Evolutionary conservation across 2,329 filamentous ascomycete genomes (phyloP).

Genomic region (Plenodomus biglobosus): DNA sequence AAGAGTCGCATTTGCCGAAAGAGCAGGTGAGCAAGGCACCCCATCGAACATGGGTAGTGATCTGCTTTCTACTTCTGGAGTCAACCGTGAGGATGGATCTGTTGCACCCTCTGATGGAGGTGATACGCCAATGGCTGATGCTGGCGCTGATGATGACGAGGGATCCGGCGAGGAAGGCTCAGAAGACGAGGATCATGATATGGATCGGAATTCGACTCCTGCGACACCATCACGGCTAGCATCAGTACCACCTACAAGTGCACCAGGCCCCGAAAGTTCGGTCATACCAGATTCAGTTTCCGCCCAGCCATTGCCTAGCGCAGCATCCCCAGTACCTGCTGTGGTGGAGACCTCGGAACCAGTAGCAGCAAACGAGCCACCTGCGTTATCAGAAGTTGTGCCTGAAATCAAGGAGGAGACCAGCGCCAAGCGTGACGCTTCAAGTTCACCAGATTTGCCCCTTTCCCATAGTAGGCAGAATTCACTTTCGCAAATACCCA

Average conservation of each 20-base stretch:
- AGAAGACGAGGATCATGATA: conserved; percentile 51
- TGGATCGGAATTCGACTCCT: conserved; percentile 52
- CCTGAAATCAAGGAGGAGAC: conserved; percentile 7
- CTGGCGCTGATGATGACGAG: conserved; percentile 48
- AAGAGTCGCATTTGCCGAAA: conserved; percentile 62
- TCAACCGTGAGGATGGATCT: conserved; percentile 46
- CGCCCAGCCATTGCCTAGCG: background rate
- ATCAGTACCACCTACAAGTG: conserved; percentile 9
- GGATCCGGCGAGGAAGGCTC: conserved; percentile 52
- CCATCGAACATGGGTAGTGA: conserved; percentile 28
- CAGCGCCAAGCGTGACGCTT: conserved; percentile 30
- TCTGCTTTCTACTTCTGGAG: conserved; percentile 26
- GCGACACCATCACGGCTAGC: conserved; percentile 32
- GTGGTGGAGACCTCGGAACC: conserved; percentile 10
- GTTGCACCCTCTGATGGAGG: conserved; percentile 40
- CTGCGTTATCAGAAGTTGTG: conserved; percentile 3
- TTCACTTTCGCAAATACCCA: conserved; percentile 35
- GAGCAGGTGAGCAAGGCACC: conserved; percentile 43
- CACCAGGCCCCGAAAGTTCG: conserved; percentile 15
- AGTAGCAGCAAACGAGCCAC: conserved; percentile 6
- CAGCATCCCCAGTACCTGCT: conserved; percentile 6
- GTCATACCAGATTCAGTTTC: conserved; percentile 4
- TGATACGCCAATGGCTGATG: conserved; percentile 49
- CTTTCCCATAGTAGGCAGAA: conserved; percentile 45
- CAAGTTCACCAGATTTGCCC: conserved; percentile 49